A percentile compares a stretch with the other conserved stretches of the same genome.
Evolutionary conservation across 176 grass and related monocot species (phyloP).

Genomic region (Musa schizocarpa): DNA sequence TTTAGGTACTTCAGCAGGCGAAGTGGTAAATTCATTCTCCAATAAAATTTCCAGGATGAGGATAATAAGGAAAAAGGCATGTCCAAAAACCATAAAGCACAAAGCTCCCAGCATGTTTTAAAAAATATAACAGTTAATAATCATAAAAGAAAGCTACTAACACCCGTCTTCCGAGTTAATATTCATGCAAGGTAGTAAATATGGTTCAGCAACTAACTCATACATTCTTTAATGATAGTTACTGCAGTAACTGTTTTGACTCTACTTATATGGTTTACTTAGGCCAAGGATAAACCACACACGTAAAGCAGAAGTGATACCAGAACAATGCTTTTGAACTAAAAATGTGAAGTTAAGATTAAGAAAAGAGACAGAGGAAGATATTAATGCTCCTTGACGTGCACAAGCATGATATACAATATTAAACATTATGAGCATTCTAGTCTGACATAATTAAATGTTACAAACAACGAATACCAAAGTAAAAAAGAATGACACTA

Average conservation of each 20-base stretch:
- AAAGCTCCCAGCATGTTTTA: background rate
- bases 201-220: background rate
- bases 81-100: background rate
- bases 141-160: background rate
- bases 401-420: no score
- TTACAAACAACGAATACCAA: no score
- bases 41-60: background rate
- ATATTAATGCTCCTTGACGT: no score
- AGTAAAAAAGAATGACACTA: no score
- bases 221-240: background rate
- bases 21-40: background rate
- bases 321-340: no score
- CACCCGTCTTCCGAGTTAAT: background rate
- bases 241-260: background rate
- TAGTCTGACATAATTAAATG: no score
- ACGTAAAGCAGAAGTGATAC: no score
- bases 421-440: no score
- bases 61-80: background rate
- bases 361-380: no score
- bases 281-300: background rate
- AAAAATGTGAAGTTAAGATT: no score
- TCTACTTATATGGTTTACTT: background rate
- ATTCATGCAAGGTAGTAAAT: background rate
- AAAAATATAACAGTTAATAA: background rate
- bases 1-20: background rate